Evolutionary conservation across 805 yeast genomes (phyloP), one percentile per base, ranked within the genome.

Genomic region (Monosporozyma solicola): DNA sequence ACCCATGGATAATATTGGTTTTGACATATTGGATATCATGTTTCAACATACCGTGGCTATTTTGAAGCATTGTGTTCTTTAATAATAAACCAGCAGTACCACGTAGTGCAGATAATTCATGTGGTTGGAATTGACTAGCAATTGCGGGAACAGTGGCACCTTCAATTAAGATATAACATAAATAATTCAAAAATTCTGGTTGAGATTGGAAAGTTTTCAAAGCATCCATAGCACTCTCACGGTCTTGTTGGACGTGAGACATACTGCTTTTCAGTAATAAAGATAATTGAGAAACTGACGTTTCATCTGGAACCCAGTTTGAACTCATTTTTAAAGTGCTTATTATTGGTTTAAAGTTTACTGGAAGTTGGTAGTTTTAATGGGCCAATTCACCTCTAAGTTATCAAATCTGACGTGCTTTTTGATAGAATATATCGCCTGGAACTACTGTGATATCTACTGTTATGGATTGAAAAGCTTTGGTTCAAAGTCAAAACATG

Each of bases 71-170:
- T 56, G 79, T 79, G 68, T 91, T 92, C 65, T 94, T 92, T 67
- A 94, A 76, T 62, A 83, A 75, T 55, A 91, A 70, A 9, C 98
- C 99, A 1, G 97, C 92, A 0, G 95, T 83, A 0, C 96, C 96
- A 51, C 97, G 77, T 49, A 60, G 57, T 29, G 62, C 61, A 27
- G 61, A 60, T 37, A 66, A 46, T 24, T 65, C 70, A 27, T 53
- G 51, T 8, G 49, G 46, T 1, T 64, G 48, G 32, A 63, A 61
- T 10, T 59, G 59, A 1, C 59, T 41, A 16, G 51, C 50, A 45
- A 66, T 52, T 9, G 83, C 75, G 44, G 80, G 82, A 29, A 71
- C 60, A 9, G 77, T 71, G 10, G 65, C 65, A 20, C 74, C 72
- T 46, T 83, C 84, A 20, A 87, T 79, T 41, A 94, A 74, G 47